Percentiles rank a stretch among this genome's conserved stretches.
phyloP scores from a whole-genome alignment of 495 filamentous ascomycete species.

The Penicillium silybi region DNA sequence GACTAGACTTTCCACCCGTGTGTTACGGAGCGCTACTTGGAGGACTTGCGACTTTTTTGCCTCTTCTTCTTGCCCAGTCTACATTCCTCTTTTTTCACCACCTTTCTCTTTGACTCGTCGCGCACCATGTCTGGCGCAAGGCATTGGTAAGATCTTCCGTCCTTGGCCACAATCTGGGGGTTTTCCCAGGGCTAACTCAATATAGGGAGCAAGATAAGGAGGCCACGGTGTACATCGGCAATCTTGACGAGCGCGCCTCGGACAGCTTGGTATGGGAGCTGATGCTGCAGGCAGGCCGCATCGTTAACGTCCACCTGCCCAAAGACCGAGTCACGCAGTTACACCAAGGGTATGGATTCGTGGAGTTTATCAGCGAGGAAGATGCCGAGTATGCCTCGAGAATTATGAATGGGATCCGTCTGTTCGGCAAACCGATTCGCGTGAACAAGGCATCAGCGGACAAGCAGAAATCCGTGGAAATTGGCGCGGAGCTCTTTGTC shows the following conservation, averaged over 20 bases:
- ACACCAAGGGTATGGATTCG: constrained; percentile 98
- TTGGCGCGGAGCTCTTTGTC: constrained; percentile 95
- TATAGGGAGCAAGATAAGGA: constrained; percentile 97
- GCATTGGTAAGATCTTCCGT: constrained; percentile 61
- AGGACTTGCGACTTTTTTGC: neutral
- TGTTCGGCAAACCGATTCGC: constrained; percentile 92
- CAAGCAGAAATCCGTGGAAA: constrained; percentile 93
- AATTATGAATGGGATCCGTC: constrained; percentile 91
- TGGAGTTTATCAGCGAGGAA: constrained; percentile 93
- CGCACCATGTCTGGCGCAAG: constrained; percentile 66
- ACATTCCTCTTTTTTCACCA: neutral
- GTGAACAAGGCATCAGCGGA: constrained; percentile 97
- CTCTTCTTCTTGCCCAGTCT: neutral
- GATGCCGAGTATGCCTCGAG: constrained; percentile 96
- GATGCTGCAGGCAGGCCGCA: constrained; percentile 93
- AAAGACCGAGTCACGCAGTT: constrained; percentile 95
- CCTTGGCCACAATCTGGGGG: neutral
- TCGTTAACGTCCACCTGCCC: constrained; percentile 95
- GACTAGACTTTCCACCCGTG: neutral
- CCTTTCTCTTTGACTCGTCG: constrained; percentile 1
- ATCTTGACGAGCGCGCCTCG: constrained; percentile 92
- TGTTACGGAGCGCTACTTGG: neutral
- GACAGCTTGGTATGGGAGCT: constrained; percentile 93
- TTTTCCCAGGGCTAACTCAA: constrained; percentile 2
- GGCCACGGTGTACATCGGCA: constrained; percentile 96